phyloP scores from a whole-genome alignment of 2,329 filamentous ascomycete genomes.

The Cytospora paraplurivora region DNA sequence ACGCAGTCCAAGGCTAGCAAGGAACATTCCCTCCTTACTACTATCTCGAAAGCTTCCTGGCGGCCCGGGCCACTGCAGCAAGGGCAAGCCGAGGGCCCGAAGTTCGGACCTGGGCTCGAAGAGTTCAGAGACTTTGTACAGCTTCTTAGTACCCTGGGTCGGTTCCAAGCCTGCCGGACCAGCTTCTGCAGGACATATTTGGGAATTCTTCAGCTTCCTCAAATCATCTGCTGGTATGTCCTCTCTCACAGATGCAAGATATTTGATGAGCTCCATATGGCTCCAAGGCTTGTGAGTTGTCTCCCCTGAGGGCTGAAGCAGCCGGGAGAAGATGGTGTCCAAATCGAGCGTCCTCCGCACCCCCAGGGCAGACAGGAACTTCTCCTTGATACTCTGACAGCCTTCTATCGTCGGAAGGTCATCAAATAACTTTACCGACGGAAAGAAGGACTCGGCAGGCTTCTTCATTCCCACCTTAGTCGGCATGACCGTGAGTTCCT shows the following conservation, averaged over 20 bases:
- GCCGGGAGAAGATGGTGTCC: constrained; percentile 86
- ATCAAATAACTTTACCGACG: constrained; percentile 91
- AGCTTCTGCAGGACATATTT: constrained; percentile 79
- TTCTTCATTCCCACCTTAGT: constrained; percentile 89
- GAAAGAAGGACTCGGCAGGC: constrained; percentile 86
- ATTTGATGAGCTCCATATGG: constrained; percentile 92
- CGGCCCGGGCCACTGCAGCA: constrained; percentile 78
- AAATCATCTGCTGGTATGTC: constrained; percentile 88
- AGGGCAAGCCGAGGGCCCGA: constrained; percentile 69
- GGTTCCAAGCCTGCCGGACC: constrained; percentile 58
- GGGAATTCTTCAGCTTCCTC: constrained; percentile 72
- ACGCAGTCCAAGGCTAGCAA: constrained; percentile 72
- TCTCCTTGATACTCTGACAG: constrained; percentile 83
- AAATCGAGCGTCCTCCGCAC: constrained; percentile 95
- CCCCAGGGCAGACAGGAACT: constrained; percentile 79
- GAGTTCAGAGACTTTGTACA: constrained; percentile 76
- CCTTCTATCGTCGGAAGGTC: constrained; percentile 82
- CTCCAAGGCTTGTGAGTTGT: constrained; percentile 71
- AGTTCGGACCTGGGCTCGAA: constrained; percentile 77
- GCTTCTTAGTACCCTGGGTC: constrained; percentile 50
- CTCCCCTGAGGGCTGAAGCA: constrained; percentile 67
- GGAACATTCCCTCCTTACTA: constrained; percentile 73
- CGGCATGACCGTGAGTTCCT: constrained; percentile 74
- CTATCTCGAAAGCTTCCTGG: constrained; percentile 63
- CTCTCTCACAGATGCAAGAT: constrained; percentile 83